Conservation (phyloP, 768 basidiomycete species). For the Pseudohyphozyma bogoriensis region DNA sequence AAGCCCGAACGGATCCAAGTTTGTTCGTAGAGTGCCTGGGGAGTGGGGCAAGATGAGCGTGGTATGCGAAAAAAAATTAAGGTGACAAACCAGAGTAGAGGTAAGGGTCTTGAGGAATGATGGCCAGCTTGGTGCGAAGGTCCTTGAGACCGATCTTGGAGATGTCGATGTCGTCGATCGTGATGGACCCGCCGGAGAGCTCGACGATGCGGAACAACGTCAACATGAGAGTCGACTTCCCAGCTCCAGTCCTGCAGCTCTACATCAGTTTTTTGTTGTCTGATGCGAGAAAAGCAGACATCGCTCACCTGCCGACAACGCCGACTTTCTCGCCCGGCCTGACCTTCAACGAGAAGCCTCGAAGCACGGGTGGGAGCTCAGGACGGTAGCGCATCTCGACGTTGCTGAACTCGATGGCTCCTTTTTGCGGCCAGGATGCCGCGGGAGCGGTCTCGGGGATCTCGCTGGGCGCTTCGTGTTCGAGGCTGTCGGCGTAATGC, state of each 20-base stretch:
- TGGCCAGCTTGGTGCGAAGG: constrained; percentile 60
- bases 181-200: constrained; percentile 34
- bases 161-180: constrained; percentile 42
- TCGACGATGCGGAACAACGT: constrained; percentile 44
- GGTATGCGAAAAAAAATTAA: too few species aligned
- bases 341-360: constrained; percentile 62
- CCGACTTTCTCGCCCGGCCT: constrained; percentile 79
- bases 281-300: too few species aligned
- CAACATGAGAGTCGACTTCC: constrained; percentile 38
- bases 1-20: constrained; percentile 36
- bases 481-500: constrained; percentile 63
- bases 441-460: constrained; percentile 46
- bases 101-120: constrained; percentile 29
- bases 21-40: constrained; percentile 60
- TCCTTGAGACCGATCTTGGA: constrained; percentile 41
- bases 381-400: constrained; percentile 74
- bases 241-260: constrained; percentile 22
- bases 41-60: background rate
- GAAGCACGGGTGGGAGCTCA: constrained; percentile 72
- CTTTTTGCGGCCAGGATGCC: constrained; percentile 60
- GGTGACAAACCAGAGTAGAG: background rate
- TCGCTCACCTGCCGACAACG: constrained; percentile 77
- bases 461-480: constrained; percentile 51
- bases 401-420: constrained; percentile 61
- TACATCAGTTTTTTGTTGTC: too few species aligned